Conservation (phyloP, 306 rosid genomes). For the Amphicarpaea edgeworthii region DNA sequence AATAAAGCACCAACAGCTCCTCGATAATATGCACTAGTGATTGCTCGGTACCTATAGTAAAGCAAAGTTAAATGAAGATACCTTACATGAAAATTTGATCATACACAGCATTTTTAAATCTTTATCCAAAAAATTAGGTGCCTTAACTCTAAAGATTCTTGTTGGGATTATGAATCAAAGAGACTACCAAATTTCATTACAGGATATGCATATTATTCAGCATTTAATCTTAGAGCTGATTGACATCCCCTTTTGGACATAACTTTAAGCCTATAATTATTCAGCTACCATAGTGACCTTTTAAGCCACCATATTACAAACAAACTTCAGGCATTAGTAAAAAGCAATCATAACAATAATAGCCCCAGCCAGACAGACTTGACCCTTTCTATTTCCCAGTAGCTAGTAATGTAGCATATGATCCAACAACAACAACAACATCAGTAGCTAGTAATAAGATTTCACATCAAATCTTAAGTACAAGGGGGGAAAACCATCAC, state of each 20-base stretch:
- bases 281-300: conserved; percentile 20
- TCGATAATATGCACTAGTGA: conserved; percentile 81
- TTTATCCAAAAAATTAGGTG: too few relatives aligned
- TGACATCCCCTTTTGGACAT: neutral
- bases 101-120: neutral
- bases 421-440: neutral
- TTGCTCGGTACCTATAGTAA: conserved; percentile 76
- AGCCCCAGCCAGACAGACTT: neutral
- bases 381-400: neutral
- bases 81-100: conserved; percentile 2
- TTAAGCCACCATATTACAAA: neutral
- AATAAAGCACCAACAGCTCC: conserved; percentile 91
- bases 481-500: neutral
- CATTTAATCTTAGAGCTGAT: conserved; percentile 1
- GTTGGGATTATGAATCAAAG: conserved; percentile 22
- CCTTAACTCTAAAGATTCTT: neutral
- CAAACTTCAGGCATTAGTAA: neutral
- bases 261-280: neutral
- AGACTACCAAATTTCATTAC: conserved; percentile 3
- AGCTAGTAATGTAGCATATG: conserved; percentile 4
- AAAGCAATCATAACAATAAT: neutral
- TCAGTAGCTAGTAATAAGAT: neutral
- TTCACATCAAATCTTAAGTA: neutral
- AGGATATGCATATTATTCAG: neutral
- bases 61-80: conserved; percentile 28